phyloP scores from a whole-genome alignment of 257 asterid species.

The Solanum arcanum region DNA sequence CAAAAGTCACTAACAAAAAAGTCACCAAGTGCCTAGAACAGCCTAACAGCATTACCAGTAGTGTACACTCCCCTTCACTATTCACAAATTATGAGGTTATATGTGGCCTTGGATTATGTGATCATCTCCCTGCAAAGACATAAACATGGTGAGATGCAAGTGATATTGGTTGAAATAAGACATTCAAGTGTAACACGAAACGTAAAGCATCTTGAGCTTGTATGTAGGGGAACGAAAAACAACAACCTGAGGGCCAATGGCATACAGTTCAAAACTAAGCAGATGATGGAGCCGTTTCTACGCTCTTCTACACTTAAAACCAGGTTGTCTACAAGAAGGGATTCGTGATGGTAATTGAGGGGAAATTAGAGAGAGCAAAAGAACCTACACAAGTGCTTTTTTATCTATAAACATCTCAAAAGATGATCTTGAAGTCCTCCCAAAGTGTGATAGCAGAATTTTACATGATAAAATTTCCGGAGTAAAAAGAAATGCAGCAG shows the following conservation, averaged over 20 bases:
- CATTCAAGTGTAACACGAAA: background rate
- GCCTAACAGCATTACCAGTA: background rate
- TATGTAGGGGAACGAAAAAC: background rate
- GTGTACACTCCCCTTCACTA: conserved; percentile 1
- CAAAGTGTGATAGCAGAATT: background rate
- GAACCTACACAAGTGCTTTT: background rate
- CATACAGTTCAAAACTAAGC: background rate
- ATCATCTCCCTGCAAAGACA: conserved; percentile 4
- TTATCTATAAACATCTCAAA: background rate
- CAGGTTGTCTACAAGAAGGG: background rate
- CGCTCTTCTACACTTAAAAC: background rate
- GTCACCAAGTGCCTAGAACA: background rate
- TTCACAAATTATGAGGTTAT: conserved; percentile 1
- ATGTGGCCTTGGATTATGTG: background rate
- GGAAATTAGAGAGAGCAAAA: background rate
- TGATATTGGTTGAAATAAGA: background rate
- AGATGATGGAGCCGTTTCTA: background rate
- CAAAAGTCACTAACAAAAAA: background rate
- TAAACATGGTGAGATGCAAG: background rate
- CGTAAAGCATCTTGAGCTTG: background rate
- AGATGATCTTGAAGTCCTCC: background rate
- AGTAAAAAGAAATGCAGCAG: background rate
- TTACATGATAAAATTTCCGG: background rate
- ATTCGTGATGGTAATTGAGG: background rate
- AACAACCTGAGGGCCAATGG: background rate